Percentiles rank a stretch among this genome's conserved stretches.
phyloP scores from a whole-genome alignment of 2,329 filamentous ascomycete species.

The Dothideomycetes sp. region DNA sequence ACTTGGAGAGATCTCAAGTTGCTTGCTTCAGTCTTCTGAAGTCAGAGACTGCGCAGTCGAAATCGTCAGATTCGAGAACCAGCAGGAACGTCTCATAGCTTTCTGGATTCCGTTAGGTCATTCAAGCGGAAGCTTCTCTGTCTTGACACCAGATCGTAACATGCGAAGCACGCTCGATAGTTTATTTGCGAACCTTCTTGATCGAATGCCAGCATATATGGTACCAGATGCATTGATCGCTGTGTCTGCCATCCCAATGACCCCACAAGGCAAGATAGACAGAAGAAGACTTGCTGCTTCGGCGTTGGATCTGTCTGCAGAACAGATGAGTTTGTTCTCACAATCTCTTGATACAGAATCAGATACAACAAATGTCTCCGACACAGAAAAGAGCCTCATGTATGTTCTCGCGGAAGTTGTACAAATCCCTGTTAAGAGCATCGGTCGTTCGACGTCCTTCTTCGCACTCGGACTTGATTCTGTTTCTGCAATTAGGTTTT shows the following conservation, averaged over 20 bases:
- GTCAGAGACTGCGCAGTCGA: constrained; percentile 58
- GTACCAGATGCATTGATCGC: constrained; percentile 66
- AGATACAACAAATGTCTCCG: constrained; percentile 40
- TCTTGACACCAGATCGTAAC: constrained; percentile 30
- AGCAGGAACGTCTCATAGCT: constrained; percentile 49
- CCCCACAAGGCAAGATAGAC: constrained; percentile 66
- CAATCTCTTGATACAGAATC: constrained; percentile 25
- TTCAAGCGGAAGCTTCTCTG: constrained; percentile 24
- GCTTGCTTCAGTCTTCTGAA: constrained; percentile 43
- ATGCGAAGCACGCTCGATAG: constrained; percentile 26
- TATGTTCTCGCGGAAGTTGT: constrained; percentile 45
- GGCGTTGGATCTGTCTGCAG: constrained; percentile 40
- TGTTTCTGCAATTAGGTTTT: constrained; percentile 65
- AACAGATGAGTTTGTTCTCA: constrained; percentile 36
- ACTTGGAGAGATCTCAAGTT: constrained; percentile 62
- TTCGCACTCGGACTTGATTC: constrained; percentile 75
- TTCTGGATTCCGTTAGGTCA: constrained; percentile 53
- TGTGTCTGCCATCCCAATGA: constrained; percentile 60
- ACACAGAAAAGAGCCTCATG: constrained; percentile 49
- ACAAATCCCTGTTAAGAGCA: constrained; percentile 33
- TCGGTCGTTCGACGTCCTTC: constrained; percentile 62
- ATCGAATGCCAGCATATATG: constrained; percentile 64
- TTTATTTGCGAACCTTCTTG: constrained; percentile 48
- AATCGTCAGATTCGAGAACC: constrained; percentile 38
- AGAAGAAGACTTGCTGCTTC: constrained; percentile 41